Conservation (phyloP, 768 basidiomycete species). For the Psilocybe azurescens region DNA sequence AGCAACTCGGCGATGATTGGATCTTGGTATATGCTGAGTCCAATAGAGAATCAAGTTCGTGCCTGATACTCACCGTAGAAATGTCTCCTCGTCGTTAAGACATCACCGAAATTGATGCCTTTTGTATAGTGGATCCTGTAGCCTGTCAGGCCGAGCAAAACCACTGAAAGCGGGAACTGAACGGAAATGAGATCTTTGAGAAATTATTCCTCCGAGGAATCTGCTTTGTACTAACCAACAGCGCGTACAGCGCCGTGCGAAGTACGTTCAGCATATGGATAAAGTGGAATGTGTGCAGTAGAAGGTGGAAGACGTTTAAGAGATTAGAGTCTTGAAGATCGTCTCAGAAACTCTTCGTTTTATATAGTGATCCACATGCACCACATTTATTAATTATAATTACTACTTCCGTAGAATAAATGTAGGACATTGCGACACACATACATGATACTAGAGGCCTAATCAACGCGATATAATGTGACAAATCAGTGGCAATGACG, state of each 20-base stretch:
- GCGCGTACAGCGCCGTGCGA: slow-evolving; percentile 20
- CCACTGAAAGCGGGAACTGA: slow-evolving; percentile 43
- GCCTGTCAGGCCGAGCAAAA: slow-evolving; percentile 52
- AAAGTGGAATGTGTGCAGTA: not conserved
- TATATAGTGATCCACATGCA: slow-evolving; percentile 13
- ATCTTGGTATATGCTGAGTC: slow-evolving; percentile 49
- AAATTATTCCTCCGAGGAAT: not conserved
- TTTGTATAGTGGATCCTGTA: slow-evolving; percentile 69
- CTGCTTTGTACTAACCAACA: slow-evolving; percentile 23
- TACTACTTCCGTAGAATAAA: not conserved
- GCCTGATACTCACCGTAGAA: slow-evolving; percentile 71
- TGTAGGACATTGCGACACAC: not conserved
- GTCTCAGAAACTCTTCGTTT: not conserved
- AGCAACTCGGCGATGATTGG: slow-evolving; percentile 66
- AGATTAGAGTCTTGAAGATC: not conserved
- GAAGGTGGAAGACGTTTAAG: not conserved
- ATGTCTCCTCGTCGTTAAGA: slow-evolving; percentile 53
- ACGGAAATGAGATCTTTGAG: not conserved
- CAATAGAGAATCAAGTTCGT: too few species aligned
- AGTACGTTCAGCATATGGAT: slow-evolving; percentile 15
- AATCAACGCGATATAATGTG: too few species aligned
- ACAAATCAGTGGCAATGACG: too few species aligned
- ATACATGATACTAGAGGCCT: too few species aligned
- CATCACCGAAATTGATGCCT: slow-evolving; percentile 50
- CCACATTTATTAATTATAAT: not conserved